Evolutionary conservation across 2,329 filamentous ascomycete species (phyloP), one percentile per base, ranked within the genome.

Genomic region (Akanthomyces lecanii): DNA sequence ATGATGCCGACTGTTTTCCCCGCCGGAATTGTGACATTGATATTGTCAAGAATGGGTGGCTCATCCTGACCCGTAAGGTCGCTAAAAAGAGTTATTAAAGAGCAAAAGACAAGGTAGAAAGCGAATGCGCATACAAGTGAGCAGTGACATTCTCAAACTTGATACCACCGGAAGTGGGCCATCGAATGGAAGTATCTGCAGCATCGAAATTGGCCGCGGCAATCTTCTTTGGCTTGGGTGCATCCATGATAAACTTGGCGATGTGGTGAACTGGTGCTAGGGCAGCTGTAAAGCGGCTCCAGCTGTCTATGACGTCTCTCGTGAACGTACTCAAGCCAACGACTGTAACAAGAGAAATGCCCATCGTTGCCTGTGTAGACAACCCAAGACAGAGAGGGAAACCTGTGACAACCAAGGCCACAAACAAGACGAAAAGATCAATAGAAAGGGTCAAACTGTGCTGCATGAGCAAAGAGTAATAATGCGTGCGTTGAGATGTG

Each of bases 61-160:
- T 36, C 33, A 36, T 11, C 10, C 6, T 4, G 50, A 7, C 33
- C 28, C 8, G 47, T 2, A 45, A n/a, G 5, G 16, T 21, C 10
- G 42, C 42, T 45, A 21, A n/a, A 21, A 45, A n/a, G 42, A 45
- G 42, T 45, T 45, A 45, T 10, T 21, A 45, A 45, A 10, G 8
- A 45, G n/a, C 18, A 45, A 45, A 21, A 45, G 18, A 10, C 16
- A 18, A 8, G 42, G 42, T 21, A 10, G 16, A 45, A 45, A 21
- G 5, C 7, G n/a, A 14, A n/a, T 45, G 7, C 14, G 23, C 50
- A 38, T 53, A 38, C 50, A 6, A 7, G 33, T 53, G 18, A 53
- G 50, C 50, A 16, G 50, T 53, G 36, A 55, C 52, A 28, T 55
- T 40, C 33, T 55, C 33, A 55, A 55, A 55, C 52, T 42, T 28